Conservation (phyloP, 805 yeast species). For the Peterozyma toletana region DNA sequence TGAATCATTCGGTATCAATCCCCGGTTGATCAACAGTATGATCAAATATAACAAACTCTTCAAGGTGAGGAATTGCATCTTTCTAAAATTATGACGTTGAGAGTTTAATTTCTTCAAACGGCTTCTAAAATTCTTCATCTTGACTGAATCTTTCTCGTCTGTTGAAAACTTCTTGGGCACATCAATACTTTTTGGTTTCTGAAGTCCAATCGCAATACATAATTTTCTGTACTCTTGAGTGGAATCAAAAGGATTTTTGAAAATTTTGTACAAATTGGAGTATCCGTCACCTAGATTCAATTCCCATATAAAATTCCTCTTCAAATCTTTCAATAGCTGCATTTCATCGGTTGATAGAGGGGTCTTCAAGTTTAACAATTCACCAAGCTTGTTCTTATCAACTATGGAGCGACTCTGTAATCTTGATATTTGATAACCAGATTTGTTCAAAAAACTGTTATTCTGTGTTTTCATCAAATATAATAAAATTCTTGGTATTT, state of each 20-base stretch:
- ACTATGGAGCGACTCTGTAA: slow-evolving; percentile 24
- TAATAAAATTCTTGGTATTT: slow-evolving; percentile 11
- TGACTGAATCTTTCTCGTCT: neutral
- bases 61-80: too few relatives aligned
- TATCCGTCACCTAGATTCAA: neutral
- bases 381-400: slow-evolving; percentile 15
- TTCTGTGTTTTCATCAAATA: slow-evolving; percentile 6
- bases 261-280: neutral
- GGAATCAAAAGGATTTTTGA: neutral
- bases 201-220: slow-evolving; percentile 1
- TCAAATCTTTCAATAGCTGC: neutral
- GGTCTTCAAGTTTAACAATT: slow-evolving; percentile 8
- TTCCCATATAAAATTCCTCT: slow-evolving; percentile 1
- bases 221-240: neutral
- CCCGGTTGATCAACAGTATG: too few relatives aligned
- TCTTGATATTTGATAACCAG: slow-evolving; percentile 11
- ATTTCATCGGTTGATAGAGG: slow-evolving; percentile 9
- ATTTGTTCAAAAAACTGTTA: slow-evolving; percentile 3
- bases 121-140: too few relatives aligned
- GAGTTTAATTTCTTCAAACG: too few relatives aligned
- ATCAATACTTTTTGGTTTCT: neutral
- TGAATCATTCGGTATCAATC: too few relatives aligned
- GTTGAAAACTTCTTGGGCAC: neutral
- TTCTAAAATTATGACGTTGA: too few relatives aligned
- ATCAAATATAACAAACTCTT: too few relatives aligned